Conservation (phyloP, 805 yeast genomes). For the Metschnikowia lochheadii region DNA sequence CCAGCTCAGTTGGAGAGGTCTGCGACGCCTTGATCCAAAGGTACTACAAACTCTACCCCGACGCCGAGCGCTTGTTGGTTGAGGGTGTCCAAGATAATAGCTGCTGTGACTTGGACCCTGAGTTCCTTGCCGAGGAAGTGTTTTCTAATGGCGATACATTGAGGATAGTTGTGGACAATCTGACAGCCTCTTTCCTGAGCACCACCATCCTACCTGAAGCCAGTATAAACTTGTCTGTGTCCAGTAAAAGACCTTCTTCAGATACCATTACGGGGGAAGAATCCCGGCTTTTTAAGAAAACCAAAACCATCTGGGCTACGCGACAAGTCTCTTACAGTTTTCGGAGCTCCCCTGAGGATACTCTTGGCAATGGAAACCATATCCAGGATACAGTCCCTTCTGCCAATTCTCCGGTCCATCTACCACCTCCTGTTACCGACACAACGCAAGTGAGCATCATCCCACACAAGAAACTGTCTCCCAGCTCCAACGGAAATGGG, state of each 20-base stretch:
- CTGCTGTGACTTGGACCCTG: conserved; percentile 77
- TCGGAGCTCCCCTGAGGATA: conserved; percentile 1
- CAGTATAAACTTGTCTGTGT: conserved; percentile 4
- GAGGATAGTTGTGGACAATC: conserved; percentile 32
- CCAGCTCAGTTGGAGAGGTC: conserved; percentile 44
- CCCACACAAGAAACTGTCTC: conserved; percentile 26
- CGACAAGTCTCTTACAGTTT: conserved; percentile 3
- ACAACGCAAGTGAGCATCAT: conserved; percentile 15
- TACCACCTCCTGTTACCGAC: conserved; percentile 34
- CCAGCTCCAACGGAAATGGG: conserved; percentile 13
- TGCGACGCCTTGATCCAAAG: conserved; percentile 52
- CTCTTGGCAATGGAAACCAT: neutral
- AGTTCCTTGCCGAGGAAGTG: conserved; percentile 60
- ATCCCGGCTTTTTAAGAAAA: conserved; percentile 8
- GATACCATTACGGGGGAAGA: neutral
- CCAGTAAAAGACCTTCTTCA: conserved; percentile 4
- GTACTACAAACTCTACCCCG: conserved; percentile 62
- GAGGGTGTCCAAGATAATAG: conserved; percentile 62
- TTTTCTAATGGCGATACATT: conserved; percentile 41
- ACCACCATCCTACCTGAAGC: conserved; percentile 7
- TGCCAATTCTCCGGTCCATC: conserved; percentile 15
- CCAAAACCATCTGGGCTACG: conserved; percentile 15
- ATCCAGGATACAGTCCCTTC: conserved; percentile 1
- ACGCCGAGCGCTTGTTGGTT: conserved; percentile 50
- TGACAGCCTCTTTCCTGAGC: conserved; percentile 12